Conservation (phyloP, 2,329 filamentous ascomycete genomes). For the Neopestalotiopsis sp. region DNA sequence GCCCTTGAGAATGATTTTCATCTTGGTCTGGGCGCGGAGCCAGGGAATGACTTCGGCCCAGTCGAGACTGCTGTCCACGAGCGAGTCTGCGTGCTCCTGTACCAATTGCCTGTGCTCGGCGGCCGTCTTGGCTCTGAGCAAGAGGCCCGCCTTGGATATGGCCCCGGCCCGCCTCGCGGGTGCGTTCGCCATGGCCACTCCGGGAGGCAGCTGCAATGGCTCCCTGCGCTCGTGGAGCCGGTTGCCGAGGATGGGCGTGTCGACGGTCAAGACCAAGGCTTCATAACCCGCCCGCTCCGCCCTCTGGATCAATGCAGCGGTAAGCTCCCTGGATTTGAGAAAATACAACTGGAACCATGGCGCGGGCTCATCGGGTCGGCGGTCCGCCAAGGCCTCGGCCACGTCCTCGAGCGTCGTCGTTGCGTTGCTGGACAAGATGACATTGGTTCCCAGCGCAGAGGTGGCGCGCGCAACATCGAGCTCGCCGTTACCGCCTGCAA, state of each 20-base stretch:
- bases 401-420: constrained; percentile 6
- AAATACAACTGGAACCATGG: constrained; percentile 50
- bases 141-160: neutral
- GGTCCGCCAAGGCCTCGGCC: neutral
- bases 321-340: constrained; percentile 51
- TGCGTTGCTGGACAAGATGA: neutral
- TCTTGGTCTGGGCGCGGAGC: constrained; percentile 51
- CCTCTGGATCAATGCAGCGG: constrained; percentile 45
- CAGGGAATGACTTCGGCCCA: constrained; percentile 59
- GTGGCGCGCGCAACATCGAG: neutral
- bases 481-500: neutral
- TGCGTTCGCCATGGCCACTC: constrained; percentile 23
- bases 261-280: constrained; percentile 58
- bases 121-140: neutral
- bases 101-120: neutral
- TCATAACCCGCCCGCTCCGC: constrained; percentile 51
- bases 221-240: constrained; percentile 56
- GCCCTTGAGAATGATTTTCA: constrained; percentile 50
- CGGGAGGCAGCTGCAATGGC: constrained; percentile 50
- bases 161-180: neutral
- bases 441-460: neutral
- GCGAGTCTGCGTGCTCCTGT: constrained; percentile 20
- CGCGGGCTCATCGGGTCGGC: neutral
- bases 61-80: constrained; percentile 29
- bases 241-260: constrained; percentile 56